Conservation (phyloP, 2,329 filamentous ascomycete genomes). For the Apiospora arundinis region DNA sequence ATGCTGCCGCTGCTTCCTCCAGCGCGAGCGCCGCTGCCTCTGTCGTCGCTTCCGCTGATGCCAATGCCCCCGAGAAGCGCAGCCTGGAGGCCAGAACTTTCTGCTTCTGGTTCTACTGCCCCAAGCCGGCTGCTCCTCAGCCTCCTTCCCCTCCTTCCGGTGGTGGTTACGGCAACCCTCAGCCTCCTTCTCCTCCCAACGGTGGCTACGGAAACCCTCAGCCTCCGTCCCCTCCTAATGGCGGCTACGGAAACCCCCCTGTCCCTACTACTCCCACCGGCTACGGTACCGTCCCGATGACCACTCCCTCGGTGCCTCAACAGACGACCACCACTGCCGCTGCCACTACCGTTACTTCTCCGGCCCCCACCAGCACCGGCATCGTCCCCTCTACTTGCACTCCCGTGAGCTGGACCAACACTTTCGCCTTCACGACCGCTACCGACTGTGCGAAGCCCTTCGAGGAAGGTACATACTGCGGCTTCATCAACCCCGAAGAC, state of each 20-base stretch:
- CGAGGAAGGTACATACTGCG: constrained; percentile 42
- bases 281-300: neutral
- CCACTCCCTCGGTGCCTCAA: neutral
- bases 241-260: neutral
- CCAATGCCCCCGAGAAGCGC: constrained; percentile 15
- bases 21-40: constrained; percentile 23
- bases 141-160: neutral
- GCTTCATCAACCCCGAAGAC: constrained; percentile 46
- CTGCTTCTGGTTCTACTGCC: constrained; percentile 10
- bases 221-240: neutral
- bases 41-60: constrained; percentile 20
- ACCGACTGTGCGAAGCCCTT: constrained; percentile 37
- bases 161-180: neutral
- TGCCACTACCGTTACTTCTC: constrained; percentile 16
- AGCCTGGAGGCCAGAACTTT: constrained; percentile 22
- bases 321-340: neutral
- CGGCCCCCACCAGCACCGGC: constrained; percentile 8
- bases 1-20: constrained; percentile 20
- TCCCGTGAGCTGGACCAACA: constrained; percentile 27
- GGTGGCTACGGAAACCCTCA: neutral
- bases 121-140: neutral
- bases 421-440: constrained; percentile 30
- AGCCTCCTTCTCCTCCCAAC: neutral
- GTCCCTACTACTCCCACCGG: neutral
- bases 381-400: constrained; percentile 26